phyloP scores from a whole-genome alignment of 2,329 filamentous ascomycete species.

The Clarireedia monteithiana region DNA sequence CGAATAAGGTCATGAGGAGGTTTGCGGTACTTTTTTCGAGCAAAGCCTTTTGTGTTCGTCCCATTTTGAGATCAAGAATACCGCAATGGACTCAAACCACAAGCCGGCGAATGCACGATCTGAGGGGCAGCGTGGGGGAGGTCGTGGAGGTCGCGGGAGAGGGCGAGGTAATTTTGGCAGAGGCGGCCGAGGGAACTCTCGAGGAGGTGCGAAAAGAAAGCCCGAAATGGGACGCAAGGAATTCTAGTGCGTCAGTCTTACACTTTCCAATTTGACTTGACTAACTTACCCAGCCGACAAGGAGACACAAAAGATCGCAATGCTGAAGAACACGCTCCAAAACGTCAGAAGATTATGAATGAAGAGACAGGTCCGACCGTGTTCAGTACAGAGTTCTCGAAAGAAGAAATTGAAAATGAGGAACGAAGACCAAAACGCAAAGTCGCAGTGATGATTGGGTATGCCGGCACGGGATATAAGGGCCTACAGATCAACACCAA shows the following conservation, averaged over 20 bases:
- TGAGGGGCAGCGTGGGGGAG: constrained; percentile 11
- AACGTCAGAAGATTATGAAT: constrained; percentile 43
- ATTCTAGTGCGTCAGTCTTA: constrained; percentile 47
- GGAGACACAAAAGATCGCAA: constrained; percentile 45
- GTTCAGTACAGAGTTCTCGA: constrained; percentile 43
- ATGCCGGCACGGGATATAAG: constrained; percentile 92
- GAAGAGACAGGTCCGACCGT: constrained; percentile 27
- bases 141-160: constrained; percentile 17
- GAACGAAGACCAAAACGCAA: constrained; percentile 88
- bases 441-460: constrained; percentile 90
- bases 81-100: constrained; percentile 11
- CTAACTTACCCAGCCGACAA: constrained; percentile 45
- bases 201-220: constrained; percentile 43
- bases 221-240: constrained; percentile 59
- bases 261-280: constrained; percentile 18
- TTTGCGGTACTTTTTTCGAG: background rate
- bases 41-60: background rate
- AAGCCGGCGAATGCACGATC: constrained; percentile 7
- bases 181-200: constrained; percentile 34
- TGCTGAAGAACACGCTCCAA: constrained; percentile 42
- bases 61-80: constrained; percentile 3
- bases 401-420: constrained; percentile 83
- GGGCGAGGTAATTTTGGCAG: constrained; percentile 15
- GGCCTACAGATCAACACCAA: constrained; percentile 85
- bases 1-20: background rate